phyloP scores from a whole-genome alignment of 177 flowering plant genomes.

The Vitis hybrid region DNA sequence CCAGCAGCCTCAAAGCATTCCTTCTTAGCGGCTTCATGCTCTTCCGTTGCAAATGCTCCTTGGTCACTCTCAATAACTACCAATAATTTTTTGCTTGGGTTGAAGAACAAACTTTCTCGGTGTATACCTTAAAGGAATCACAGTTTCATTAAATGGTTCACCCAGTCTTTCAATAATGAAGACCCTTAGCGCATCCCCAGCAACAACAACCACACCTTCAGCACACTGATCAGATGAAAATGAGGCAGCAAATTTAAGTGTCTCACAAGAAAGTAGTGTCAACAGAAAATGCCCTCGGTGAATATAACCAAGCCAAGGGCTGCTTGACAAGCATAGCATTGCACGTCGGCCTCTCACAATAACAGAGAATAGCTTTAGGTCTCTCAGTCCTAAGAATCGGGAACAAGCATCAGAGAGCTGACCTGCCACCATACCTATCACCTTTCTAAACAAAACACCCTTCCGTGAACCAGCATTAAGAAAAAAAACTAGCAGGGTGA shows the following conservation, averaged over 20 bases:
- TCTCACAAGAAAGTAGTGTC: constrained; percentile 93
- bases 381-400: constrained; percentile 84
- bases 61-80: constrained; percentile 94
- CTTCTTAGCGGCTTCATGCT: constrained; percentile 89
- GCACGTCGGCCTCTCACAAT: constrained; percentile 80
- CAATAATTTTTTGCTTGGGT: constrained; percentile 69
- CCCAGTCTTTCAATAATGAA: constrained; percentile 92
- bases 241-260: constrained; percentile 94
- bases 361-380: constrained; percentile 88
- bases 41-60: constrained; percentile 92
- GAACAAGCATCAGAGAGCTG: constrained; percentile 97
- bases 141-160: constrained; percentile 93
- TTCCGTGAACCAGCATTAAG: constrained; percentile 91
- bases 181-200: constrained; percentile 89
- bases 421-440: constrained; percentile 98
- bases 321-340: constrained; percentile 93
- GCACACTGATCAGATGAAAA: constrained; percentile 99
- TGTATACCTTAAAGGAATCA: constrained; percentile 88
- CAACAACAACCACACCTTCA: constrained; percentile 98
- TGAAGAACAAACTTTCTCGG: constrained; percentile 96
- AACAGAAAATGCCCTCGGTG: constrained; percentile 92
- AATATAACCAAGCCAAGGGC: constrained; percentile 98
- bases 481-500: constrained; percentile 93
- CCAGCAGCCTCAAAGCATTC: constrained; percentile 89
- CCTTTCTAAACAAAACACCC: constrained; percentile 92